Evolutionary conservation across 768 basidiomycete genomes (phyloP), one percentile per base, ranked within the genome.

Genomic region (Albatrellus ellisii): DNA sequence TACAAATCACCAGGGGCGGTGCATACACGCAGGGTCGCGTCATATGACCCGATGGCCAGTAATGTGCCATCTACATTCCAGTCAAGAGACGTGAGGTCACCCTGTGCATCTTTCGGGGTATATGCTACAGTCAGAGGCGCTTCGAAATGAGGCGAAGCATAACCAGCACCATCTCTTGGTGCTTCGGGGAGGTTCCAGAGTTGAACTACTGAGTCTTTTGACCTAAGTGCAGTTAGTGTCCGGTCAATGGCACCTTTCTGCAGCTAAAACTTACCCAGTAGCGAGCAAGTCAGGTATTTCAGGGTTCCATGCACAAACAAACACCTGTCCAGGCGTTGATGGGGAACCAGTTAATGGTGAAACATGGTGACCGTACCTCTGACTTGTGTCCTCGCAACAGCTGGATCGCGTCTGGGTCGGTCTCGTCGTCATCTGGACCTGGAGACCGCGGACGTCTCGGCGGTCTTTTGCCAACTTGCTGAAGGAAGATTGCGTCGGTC

Each of bases 281-380:
- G 81, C 81, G 14, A 89, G 59, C n/a, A 76, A 52, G 28, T 70
- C 65, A 24, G 63, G 64, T 26, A 69, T 62, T 27, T 60, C 64
- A 10, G 86, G 84, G 59, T 84, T 88, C 68, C 82, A 89, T 4
- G 79, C 73, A 42, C 82, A 83, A 5, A 83, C 76, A 42, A 87
- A 89, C 6, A 89, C 81, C 84, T 87, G 43, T 15, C 29, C 10
- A 21, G n/a, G 20, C 21, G 20, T 21, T 11, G 20, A 22, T 24
- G 25, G n/a, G 35, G n/a, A 12, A 24, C 10, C 26, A 22, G 18
- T 9, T n/a, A 6, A 27, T 22, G 21, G 24, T 35, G 17, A 22
- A 21, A 42, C n/a, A 25, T 20, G 41, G 25, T 17, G 20, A 22
- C 41, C 46, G 33, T 12, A 52, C 47, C 45, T 54, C 52, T 29